These are phyloP conservation scores for Alnus glutinosa DNA, from an alignment of 306 rosid species.

Conservation along the genomic window DNA sequence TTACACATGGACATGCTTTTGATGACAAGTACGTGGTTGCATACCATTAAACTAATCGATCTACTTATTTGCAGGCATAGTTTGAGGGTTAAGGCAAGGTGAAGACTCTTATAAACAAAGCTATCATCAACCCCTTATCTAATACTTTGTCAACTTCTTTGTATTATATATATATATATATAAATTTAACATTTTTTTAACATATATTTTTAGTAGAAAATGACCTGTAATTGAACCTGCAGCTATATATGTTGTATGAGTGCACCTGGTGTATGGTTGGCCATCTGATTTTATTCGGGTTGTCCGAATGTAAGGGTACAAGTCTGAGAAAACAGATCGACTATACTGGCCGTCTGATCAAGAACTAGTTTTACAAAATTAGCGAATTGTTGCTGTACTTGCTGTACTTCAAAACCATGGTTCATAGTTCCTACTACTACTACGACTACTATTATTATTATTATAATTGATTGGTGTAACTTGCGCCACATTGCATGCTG, in stretches of 20 bases:
- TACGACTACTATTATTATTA: too few relatives aligned
- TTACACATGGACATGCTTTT: conserved; percentile 45
- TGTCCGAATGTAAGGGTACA: conserved; percentile 67
- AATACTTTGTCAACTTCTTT: conserved; percentile 51
- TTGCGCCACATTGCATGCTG: conserved; percentile 36
- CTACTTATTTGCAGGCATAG: conserved; percentile 51
- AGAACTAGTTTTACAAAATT: conserved; percentile 27
- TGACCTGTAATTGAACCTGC: conserved; percentile 36
- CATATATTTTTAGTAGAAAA: conserved; percentile 11
- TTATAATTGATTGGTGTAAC: conserved; percentile 6
- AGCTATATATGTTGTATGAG: conserved; percentile 12
- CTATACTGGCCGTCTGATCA: conserved; percentile 37
- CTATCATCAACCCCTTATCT: conserved; percentile 31
- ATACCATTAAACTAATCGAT: conserved; percentile 16
- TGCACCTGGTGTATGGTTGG: conserved; percentile 33
- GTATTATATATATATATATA: background rate
- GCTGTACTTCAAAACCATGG: conserved; percentile 42
- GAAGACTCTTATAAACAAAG: conserved; percentile 37
- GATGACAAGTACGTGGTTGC: conserved; percentile 30
- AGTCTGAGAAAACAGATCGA: conserved; percentile 32
- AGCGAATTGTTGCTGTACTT: conserved; percentile 55
- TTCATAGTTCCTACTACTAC: too few relatives aligned
- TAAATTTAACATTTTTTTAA: conserved; percentile 21
- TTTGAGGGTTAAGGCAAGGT: conserved; percentile 53
- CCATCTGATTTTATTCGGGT: conserved; percentile 59